A percentile compares a stretch with the other conserved stretches of the same genome.
These are phyloP conservation scores for Parasitella parasitica DNA, from an alignment of 371 early-diverging fungal species.

Conservation along the genomic window DNA sequence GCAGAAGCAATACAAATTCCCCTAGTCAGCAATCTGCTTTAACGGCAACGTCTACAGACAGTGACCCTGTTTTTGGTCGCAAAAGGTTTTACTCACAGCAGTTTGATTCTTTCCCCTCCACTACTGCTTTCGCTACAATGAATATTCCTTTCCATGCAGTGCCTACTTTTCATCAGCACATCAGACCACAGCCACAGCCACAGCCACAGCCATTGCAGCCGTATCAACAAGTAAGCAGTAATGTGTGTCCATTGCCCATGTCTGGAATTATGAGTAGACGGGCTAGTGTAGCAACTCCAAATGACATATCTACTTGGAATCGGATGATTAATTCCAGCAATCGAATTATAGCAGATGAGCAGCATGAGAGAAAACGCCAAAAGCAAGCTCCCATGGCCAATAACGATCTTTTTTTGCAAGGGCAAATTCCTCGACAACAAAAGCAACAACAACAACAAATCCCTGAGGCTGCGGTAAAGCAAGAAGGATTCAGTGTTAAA, in stretches of 20 bases:
- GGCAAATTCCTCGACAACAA: neutral
- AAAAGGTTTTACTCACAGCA: slow-evolving; percentile 20
- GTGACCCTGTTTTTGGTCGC: neutral
- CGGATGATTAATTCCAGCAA: neutral
- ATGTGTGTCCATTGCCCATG: slow-evolving; percentile 19
- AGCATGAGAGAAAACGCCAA: neutral
- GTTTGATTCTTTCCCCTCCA: neutral
- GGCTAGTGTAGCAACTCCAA: slow-evolving; percentile 15
- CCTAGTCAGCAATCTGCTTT: neutral
- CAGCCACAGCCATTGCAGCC: neutral
- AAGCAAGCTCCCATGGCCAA: neutral
- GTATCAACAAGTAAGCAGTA: neutral
- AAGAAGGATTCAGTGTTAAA: neutral
- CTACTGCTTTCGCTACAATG: neutral
- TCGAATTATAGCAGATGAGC: neutral
- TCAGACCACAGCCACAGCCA: neutral
- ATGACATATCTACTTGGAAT: slow-evolving; percentile 25
- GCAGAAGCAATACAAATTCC: neutral
- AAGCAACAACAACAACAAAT: no score
- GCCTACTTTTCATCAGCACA: neutral
- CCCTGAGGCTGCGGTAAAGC: neutral
- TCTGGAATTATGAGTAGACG: slow-evolving; percentile 17
- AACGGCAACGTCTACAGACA: neutral
- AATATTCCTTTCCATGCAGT: neutral
- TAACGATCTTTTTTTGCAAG: neutral